Base-by-base conservation (phyloP, 202 grass and related monocot species). In the Carex sylvatica region DNA sequence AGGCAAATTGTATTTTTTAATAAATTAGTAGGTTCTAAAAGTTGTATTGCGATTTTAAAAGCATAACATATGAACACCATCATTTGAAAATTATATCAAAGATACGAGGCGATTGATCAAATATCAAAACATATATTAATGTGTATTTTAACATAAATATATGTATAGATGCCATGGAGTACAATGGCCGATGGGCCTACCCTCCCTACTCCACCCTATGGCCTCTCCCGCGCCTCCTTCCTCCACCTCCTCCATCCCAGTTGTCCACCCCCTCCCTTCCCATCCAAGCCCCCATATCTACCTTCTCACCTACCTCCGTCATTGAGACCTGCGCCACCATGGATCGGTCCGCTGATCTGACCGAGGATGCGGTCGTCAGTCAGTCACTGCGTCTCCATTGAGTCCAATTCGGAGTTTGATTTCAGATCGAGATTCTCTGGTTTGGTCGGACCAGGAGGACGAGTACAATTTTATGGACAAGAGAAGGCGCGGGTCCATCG, bases 111-210 rank as follows among this genome's bases (percentile, higher is more conserved):
- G n/a, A n/a, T n/a, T n/a, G n/a, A n/a, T n/a, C n/a, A n/a, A n/a
- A n/a, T n/a, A n/a, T n/a, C n/a, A n/a, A n/a, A n/a, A n/a, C n/a
- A n/a, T n/a, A n/a, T n/a, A n/a, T n/a, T n/a, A n/a, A n/a, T n/a
- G n/a, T n/a, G n/a, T n/a, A n/a, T n/a, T n/a, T n/a, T n/a, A n/a
- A n/a, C n/a, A n/a, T n/a, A n/a, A n/a, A n/a, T n/a, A n/a, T n/a
- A n/a, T n/a, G n/a, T n/a, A n/a, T n/a, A n/a, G n/a, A n/a, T 81
- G 92, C 96, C 36, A 53, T 88, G 19, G 91, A 95, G 83, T 99
- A 99, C 88, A 88, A 93, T 53, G 96, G 96, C 8, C 93, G 90
- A 93, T 53, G 96, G 96, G 10, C 93, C 96, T 40, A 93, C 93
- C 13, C 77, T 99, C 83, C 91, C 14, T 93, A 96, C 85, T 81